Conservation (phyloP, 495 filamentous ascomycete genomes). For the Podospora comata region DNA sequence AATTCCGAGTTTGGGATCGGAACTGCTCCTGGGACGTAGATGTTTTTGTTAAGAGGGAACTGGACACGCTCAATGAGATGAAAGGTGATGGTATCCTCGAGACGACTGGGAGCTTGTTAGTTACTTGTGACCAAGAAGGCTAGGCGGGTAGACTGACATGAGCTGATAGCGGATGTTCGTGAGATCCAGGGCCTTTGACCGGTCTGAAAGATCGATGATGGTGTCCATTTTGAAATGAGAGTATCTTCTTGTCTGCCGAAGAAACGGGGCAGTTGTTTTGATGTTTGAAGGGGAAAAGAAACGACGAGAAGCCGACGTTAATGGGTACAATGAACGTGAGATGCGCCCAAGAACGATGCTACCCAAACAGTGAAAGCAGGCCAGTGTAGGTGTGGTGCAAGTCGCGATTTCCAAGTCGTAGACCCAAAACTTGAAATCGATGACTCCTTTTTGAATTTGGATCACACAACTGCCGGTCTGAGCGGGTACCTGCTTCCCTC, state of each 20-base stretch:
- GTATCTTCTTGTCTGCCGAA: neutral
- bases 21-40: conserved; percentile 80
- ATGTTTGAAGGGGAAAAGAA: neutral
- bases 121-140: neutral
- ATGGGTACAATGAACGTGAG: neutral
- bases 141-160: conserved; percentile 58
- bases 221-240: conserved; percentile 65
- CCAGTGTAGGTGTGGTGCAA: no score
- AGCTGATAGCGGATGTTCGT: conserved; percentile 92
- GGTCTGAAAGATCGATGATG: conserved; percentile 81
- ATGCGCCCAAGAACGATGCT: neutral
- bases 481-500: neutral
- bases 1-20: conserved; percentile 66
- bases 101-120: conserved; percentile 57
- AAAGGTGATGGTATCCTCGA: conserved; percentile 98
- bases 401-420: no score
- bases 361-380: neutral
- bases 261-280: neutral
- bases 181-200: conserved; percentile 80
- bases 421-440: neutral
- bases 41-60: conserved; percentile 86
- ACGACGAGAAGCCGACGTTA: neutral
- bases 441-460: neutral
- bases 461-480: neutral
- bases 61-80: conserved; percentile 97